These are phyloP conservation scores for Phaeotremella skinneri DNA, from an alignment of 768 basidiomycete species.

Conservation along the genomic window DNA sequence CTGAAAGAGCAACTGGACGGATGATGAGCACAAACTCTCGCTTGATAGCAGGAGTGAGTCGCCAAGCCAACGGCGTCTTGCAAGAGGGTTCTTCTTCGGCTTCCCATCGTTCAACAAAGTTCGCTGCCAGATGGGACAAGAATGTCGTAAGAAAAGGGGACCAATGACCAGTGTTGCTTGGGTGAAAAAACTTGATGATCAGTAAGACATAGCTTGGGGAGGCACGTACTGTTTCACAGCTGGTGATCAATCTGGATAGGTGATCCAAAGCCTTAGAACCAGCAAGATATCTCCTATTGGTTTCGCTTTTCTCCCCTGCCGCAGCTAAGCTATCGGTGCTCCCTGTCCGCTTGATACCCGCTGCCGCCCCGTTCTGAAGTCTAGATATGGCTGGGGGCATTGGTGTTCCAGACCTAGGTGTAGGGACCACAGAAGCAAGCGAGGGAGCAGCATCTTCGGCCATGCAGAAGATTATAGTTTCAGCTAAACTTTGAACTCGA, in stretches of 20 bases:
- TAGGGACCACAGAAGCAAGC: conserved; percentile 64
- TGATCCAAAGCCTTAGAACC: conserved; percentile 83
- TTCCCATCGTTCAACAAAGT: conserved; percentile 73
- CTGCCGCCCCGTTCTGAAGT: conserved; percentile 50
- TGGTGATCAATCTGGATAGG: conserved; percentile 76
- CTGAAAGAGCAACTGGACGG: conserved; percentile 76
- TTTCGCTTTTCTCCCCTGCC: conserved; percentile 50
- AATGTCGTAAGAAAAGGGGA: conserved; percentile 60
- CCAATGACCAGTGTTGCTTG: conserved; percentile 80
- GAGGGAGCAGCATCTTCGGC: conserved; percentile 63
- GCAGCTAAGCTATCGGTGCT: conserved; percentile 47
- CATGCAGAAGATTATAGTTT: conserved; percentile 88
- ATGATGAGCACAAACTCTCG: conserved; percentile 79
- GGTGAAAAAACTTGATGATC: conserved; percentile 70
- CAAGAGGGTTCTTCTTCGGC: conserved; percentile 74
- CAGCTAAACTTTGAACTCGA: conserved; percentile 66
- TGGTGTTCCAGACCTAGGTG: conserved; percentile 57
- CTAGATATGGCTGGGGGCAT: conserved; percentile 55
- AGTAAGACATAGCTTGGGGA: not conserved
- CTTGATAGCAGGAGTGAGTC: conserved; percentile 73
- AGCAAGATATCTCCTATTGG: conserved; percentile 63
- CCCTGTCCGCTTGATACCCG: conserved; percentile 55
- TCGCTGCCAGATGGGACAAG: conserved; percentile 76
- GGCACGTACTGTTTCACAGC: conserved; percentile 63
- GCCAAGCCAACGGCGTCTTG: conserved; percentile 75